Evolutionary conservation across 768 basidiomycete species (phyloP).

Genomic region (Boletus sensibilis): DNA sequence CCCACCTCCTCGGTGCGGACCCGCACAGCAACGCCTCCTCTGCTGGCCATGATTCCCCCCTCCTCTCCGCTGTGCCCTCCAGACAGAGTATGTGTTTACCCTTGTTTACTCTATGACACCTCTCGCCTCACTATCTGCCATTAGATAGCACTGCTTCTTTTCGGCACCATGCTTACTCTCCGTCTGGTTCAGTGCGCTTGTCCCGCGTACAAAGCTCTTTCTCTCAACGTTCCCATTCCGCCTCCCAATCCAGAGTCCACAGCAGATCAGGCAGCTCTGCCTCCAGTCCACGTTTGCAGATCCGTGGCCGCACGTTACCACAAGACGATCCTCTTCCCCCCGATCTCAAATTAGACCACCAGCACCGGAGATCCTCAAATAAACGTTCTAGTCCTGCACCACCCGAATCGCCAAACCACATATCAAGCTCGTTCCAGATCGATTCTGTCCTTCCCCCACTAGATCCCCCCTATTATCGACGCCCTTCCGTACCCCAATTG

Average conservation of each 20-base stretch:
- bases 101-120: constrained; percentile 9
- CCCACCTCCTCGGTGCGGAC: constrained; percentile 18
- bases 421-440: constrained; percentile 13
- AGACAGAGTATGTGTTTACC: constrained; percentile 39
- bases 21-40: constrained; percentile 38
- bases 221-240: constrained; percentile 33
- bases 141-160: constrained; percentile 31
- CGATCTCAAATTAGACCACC: constrained; percentile 27
- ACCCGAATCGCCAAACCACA: constrained; percentile 15
- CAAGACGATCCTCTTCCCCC: constrained; percentile 34
- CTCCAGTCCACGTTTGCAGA: constrained; percentile 46
- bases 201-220: constrained; percentile 39
- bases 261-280: constrained; percentile 47
- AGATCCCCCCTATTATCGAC: constrained; percentile 20
- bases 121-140: constrained; percentile 8
- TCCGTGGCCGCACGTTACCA: constrained; percentile 42
- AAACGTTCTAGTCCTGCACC: constrained; percentile 20
- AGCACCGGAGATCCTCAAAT: constrained; percentile 11
- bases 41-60: constrained; percentile 27
- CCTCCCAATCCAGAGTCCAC: constrained; percentile 44
- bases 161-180: constrained; percentile 30
- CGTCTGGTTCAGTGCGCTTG: constrained; percentile 30
- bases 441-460: constrained; percentile 9
- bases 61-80: constrained; percentile 32
- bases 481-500: constrained; percentile 17